A percentile compares a stretch with the other conserved stretches of the same genome.
Evolutionary conservation across 2,329 filamentous ascomycete species (phyloP).

Genomic region (Fulvia fulva): DNA sequence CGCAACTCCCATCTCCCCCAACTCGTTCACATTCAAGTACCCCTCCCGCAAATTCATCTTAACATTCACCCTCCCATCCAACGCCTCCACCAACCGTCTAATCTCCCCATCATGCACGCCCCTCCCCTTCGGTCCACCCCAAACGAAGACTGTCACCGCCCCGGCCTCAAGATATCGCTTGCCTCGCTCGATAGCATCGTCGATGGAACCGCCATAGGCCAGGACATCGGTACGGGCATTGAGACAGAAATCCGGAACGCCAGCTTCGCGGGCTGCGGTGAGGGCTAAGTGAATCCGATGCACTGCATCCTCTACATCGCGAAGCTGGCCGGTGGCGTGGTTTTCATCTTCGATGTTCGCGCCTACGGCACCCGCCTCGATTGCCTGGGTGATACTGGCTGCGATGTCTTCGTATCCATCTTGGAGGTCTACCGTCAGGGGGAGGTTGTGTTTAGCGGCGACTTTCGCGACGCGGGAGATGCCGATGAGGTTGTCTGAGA

Average conservation of each 20-base stretch:
- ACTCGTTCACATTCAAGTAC: constrained; percentile 35
- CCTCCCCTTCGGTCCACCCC: constrained; percentile 49
- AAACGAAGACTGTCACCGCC: constrained; percentile 58
- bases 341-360: constrained; percentile 57
- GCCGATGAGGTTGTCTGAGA: constrained; percentile 50
- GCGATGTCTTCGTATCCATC: constrained; percentile 56
- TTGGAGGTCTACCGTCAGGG: constrained; percentile 57
- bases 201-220: constrained; percentile 38
- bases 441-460: constrained; percentile 40
- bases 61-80: constrained; percentile 51
- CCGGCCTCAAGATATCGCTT: constrained; percentile 56
- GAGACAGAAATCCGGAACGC: constrained; percentile 54
- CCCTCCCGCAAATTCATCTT: constrained; percentile 38
- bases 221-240: constrained; percentile 58
- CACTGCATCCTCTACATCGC: constrained; percentile 46
- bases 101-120: constrained; percentile 47
- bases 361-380: constrained; percentile 53
- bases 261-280: constrained; percentile 42
- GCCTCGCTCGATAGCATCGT: constrained; percentile 52
- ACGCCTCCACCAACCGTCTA: constrained; percentile 43
- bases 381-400: constrained; percentile 43
- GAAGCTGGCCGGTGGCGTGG: constrained; percentile 36
- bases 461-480: constrained; percentile 42
- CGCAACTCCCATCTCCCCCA: constrained; percentile 48
- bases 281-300: constrained; percentile 45